Base-by-base conservation (phyloP, 805 yeast genomes). In the Saccharomycopsis fermentans region DNA sequence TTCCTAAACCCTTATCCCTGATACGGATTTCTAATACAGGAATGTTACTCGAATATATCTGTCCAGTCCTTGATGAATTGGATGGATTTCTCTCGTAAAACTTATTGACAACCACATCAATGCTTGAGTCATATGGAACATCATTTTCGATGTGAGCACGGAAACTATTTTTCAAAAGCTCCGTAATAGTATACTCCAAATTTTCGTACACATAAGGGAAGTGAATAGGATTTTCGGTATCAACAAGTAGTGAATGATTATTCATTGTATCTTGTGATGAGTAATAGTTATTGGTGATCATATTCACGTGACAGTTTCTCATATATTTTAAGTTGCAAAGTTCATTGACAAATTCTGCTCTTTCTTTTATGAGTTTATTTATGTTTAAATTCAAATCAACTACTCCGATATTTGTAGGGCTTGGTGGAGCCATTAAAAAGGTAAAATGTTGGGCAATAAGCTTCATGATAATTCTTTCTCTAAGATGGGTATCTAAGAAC, bases 1-100 rank as follows among this genome's bases (percentile, higher is more conserved):
- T 90, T 3, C 99, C 99, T 58, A 90, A 89, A 19, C 97, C 99
- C 59, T 80, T 79, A 72, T 92, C 99, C 50, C 96, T 76, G 36
- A 92, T 74, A 59, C 96, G 77, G 5, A 94, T 76, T 61, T 87
- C 89, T 59, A 90, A 73, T n/a, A 77, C 77, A 26, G 67, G 63
- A 29, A 65, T 64, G 6, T 74, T 69, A 55, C 74, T 76, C n/a
- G 71, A 24, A 24, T 54, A 48, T 21, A 16, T 21, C 27, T 55
- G 29, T 34, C 65, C 59, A 36, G 64, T 65, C 8, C 66, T 66
- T 16, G 67, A 35, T 67, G 70, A 36, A 1, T 43, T 43, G 59
- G 52, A 4, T 60, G 58, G 24, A 61, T 64, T 47, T 39, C 21
- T n/a, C n/a, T 59, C 55, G 35, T 21, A 34, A n/a, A 54, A 59